A percentile compares a stretch with the other conserved stretches of the same genome.
Evolutionary conservation across 306 rosid genomes (phyloP).

Genomic region (Gastrolobium bilobum): DNA sequence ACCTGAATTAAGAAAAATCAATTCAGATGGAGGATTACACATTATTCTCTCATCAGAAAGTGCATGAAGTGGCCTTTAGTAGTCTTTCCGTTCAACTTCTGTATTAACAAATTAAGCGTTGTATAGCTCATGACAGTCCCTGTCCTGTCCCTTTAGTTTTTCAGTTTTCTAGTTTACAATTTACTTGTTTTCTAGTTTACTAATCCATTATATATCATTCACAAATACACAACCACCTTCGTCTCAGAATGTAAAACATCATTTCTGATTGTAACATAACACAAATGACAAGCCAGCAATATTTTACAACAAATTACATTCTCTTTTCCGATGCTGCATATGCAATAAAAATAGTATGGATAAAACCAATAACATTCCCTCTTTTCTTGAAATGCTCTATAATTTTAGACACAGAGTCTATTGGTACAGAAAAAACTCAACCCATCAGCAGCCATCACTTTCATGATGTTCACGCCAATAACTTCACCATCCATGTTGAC

Average conservation of each 20-base stretch:
- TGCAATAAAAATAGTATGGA: neutral
- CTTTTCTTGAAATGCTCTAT: constrained; percentile 70
- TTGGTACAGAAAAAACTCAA: constrained; percentile 75
- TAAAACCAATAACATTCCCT: constrained; percentile 54
- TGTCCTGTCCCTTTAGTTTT: neutral
- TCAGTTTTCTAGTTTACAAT: neutral
- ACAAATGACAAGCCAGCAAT: too few relatives aligned
- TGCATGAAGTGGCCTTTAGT: neutral
- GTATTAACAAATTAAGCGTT: neutral
- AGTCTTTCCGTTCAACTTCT: neutral
- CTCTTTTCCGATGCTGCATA: neutral
- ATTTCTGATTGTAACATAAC: neutral
- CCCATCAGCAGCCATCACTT: constrained; percentile 73
- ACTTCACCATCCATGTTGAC: constrained; percentile 83
- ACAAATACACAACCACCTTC: neutral
- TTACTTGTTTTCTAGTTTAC: too few relatives aligned
- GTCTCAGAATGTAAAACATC: neutral
- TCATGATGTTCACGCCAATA: constrained; percentile 74
- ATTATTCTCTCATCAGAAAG: neutral
- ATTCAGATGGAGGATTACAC: neutral
- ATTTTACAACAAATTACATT: too few relatives aligned
- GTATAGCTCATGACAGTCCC: neutral
- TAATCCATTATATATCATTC: neutral
- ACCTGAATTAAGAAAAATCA: neutral
- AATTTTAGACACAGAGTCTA: constrained; percentile 67